Base-by-base conservation (phyloP, 1,139 yeast genomes). In the Yamadazyma blattariae region DNA sequence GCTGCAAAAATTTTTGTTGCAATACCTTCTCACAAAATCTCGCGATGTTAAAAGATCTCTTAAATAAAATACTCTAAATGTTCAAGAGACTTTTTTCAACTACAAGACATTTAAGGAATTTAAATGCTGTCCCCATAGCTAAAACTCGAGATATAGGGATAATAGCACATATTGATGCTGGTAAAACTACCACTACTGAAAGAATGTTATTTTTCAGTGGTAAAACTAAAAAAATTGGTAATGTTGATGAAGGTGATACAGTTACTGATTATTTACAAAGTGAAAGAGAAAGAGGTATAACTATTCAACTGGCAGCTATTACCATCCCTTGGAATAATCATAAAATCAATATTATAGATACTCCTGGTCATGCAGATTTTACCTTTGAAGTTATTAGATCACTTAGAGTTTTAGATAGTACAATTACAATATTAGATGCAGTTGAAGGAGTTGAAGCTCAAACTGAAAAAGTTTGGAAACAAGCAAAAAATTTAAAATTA, bases 361-460 rank as follows among this genome's bases (percentile, higher is more conserved):
- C 99, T 0, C 99, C 99, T 1, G 99, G 99, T 0, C 99, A 92
- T 59, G 97, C 97, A 0, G 99, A 92, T 57, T 92, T 92, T 56
- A 86, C 95, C 0, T 92, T 90, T 56, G 99, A 92, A 57, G 98
- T 94, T 6, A 86, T 80, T 2, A 66, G 97, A 38, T 82, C 97
- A 0, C 71, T 92, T 40, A 71, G 96, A 42, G 97, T 92, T 1
- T 65, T 92, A 13, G 98, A 92, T 59, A 97, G 97, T 1, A 95
- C 90, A 0, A 95, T 92, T 5, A 84, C 96, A 0, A 86, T 92
- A 10, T 63, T 92, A 36, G 99, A 92, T 61, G 96, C 87, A 0
- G 97, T 92, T 4, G 97, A 97, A 2, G 99, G 98, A 11, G 98
- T 92, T 1, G 98, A 92, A 53, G 95, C 98, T 0, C 97, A 94